Evolutionary conservation across 805 yeast genomes (phyloP).

Genomic region (Cyberlindnera nakhonratchasimensis): DNA sequence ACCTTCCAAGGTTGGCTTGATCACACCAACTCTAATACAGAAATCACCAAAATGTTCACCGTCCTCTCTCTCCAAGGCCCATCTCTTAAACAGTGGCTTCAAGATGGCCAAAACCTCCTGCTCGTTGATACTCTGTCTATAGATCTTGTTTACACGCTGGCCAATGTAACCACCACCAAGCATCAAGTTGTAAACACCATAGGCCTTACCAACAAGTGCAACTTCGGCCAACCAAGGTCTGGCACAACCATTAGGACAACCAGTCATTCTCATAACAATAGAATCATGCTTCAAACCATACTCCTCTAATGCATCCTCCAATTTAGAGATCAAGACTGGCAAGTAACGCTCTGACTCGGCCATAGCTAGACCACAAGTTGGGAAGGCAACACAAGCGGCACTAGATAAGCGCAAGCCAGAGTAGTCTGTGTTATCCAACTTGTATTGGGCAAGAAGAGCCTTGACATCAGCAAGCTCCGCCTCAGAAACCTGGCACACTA

Average conservation of each 20-base stretch:
- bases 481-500: conserved; percentile 71
- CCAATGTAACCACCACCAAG: conserved; percentile 96
- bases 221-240: conserved; percentile 98
- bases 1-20: conserved; percentile 86
- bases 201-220: conserved; percentile 93
- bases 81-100: conserved; percentile 85
- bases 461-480: conserved; percentile 62
- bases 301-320: conserved; percentile 86
- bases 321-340: conserved; percentile 75
- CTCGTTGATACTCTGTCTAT: conserved; percentile 83
- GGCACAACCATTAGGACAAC: conserved; percentile 98
- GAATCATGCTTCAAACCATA: conserved; percentile 92
- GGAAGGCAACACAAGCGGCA: conserved; percentile 97
- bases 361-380: conserved; percentile 98
- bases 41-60: conserved; percentile 97
- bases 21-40: conserved; percentile 80
- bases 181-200: conserved; percentile 88
- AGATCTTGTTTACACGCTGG: conserved; percentile 86
- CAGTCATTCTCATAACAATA: conserved; percentile 96
- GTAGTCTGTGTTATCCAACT: conserved; percentile 77
- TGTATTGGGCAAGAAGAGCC: conserved; percentile 61
- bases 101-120: conserved; percentile 76
- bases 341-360: conserved; percentile 92
- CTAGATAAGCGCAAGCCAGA: conserved; percentile 86
- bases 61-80: conserved; percentile 88